A percentile compares a stretch with the other conserved stretches of the same genome.
phyloP scores from a whole-genome alignment of 371 early-diverging fungal species.

The Mucor lusitanicus region DNA sequence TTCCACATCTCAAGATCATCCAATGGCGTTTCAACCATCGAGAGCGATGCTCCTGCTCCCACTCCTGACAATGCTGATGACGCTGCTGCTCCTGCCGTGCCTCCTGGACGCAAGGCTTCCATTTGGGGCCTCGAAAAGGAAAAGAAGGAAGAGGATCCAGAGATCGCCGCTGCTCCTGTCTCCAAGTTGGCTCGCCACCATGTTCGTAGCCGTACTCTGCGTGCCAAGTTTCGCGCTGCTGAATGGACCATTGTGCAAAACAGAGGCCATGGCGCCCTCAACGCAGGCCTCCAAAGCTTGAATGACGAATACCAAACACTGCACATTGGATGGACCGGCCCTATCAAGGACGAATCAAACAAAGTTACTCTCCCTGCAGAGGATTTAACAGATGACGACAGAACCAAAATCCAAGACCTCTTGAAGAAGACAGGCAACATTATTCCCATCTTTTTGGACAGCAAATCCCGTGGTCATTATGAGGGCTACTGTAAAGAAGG shows the following conservation, averaged over 20 bases:
- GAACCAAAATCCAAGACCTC: conserved; percentile 33
- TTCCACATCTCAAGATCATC: conserved; percentile 31
- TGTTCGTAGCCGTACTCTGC: conserved; percentile 20
- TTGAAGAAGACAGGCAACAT: conserved; percentile 57
- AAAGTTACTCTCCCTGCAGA: conserved; percentile 53
- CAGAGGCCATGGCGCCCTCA: conserved; percentile 73
- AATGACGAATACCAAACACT: conserved; percentile 47
- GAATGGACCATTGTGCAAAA: conserved; percentile 46
- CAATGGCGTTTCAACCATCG: neutral
- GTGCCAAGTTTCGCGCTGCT: conserved; percentile 31
- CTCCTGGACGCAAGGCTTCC: neutral
- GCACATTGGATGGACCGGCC: conserved; percentile 73
- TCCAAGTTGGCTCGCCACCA: conserved; percentile 35
- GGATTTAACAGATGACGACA: conserved; percentile 37
- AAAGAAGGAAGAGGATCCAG: conserved; percentile 13
- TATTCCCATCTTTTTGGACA: conserved; percentile 76
- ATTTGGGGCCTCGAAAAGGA: neutral
- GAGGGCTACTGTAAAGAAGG: conserved; percentile 90
- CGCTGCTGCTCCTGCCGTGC: conserved; percentile 9
- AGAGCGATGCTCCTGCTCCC: conserved; percentile 10
- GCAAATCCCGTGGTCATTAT: conserved; percentile 71
- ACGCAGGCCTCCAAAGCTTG: conserved; percentile 64
- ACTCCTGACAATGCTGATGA: conserved; percentile 1
- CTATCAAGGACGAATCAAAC: conserved; percentile 42
- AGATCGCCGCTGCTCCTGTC: conserved; percentile 29